Percentiles rank a stretch among this genome's conserved stretches.
These are phyloP conservation scores for Backusella morwellensis DNA, from an alignment of 192 early-diverging fungal species.

Conservation along the genomic window DNA sequence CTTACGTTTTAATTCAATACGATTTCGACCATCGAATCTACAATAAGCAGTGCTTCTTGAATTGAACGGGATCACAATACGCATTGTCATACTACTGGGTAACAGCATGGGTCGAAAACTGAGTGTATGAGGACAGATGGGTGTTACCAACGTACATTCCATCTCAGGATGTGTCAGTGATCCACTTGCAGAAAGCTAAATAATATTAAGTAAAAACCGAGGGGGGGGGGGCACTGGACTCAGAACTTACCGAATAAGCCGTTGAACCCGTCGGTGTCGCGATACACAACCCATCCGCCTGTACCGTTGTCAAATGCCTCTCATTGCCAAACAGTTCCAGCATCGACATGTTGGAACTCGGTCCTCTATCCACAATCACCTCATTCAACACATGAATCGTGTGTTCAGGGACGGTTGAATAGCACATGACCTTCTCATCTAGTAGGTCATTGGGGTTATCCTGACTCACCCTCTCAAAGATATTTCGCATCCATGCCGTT, in stretches of 20 bases:
- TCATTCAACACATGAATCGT: slow-evolving; percentile 94
- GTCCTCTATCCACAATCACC: slow-evolving; percentile 90
- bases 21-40: slow-evolving; percentile 88
- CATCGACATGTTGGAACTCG: slow-evolving; percentile 83
- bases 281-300: slow-evolving; percentile 93
- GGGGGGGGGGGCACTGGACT: too few relatives aligned
- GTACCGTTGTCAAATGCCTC: slow-evolving; percentile 88
- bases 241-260: slow-evolving; percentile 64
- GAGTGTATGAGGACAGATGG: slow-evolving; percentile 90
- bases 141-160: slow-evolving; percentile 84
- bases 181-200: slow-evolving; percentile 81
- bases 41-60: slow-evolving; percentile 87
- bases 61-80: slow-evolving; percentile 77
- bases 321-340: slow-evolving; percentile 83
- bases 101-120: slow-evolving; percentile 95
- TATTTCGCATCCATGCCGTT: slow-evolving; percentile 26
- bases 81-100: slow-evolving; percentile 85
- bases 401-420: slow-evolving; percentile 55
- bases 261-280: slow-evolving; percentile 93
- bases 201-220: too few relatives aligned
- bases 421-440: slow-evolving; percentile 42
- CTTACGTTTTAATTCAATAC: slow-evolving; percentile 77
- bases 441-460: slow-evolving; percentile 13
- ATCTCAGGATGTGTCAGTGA: slow-evolving; percentile 93
- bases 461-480: slow-evolving; percentile 9